These are phyloP conservation scores for Coniella vitis DNA, from an alignment of 2,329 filamentous ascomycete genomes.

Conservation along the genomic window DNA sequence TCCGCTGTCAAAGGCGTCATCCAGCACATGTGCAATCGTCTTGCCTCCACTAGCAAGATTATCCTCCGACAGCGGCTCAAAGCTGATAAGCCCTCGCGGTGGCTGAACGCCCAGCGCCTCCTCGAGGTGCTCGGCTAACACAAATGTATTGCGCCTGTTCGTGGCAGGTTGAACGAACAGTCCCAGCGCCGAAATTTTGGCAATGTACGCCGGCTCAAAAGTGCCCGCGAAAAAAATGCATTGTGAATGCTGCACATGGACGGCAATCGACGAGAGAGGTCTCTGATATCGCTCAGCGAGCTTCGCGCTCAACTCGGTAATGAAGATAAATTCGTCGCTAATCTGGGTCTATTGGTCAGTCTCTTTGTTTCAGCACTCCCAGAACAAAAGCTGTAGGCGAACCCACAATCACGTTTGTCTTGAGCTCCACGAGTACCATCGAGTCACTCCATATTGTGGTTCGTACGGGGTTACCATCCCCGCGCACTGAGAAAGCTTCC, in stretches of 20 bases:
- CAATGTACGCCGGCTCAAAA: slow-evolving; percentile 71
- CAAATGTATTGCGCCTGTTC: slow-evolving; percentile 73
- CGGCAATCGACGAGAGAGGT: slow-evolving; percentile 64
- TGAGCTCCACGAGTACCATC: slow-evolving; percentile 56
- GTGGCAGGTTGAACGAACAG: slow-evolving; percentile 62
- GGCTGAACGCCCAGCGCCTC: slow-evolving; percentile 61
- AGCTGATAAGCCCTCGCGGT: slow-evolving; percentile 66
- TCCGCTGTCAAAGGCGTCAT: slow-evolving; percentile 37
- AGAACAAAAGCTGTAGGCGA: too few species aligned
- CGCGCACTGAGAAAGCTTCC: slow-evolving; percentile 30
- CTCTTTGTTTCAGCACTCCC: not conserved
- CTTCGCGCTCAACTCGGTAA: slow-evolving; percentile 65
- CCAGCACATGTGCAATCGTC: slow-evolving; percentile 63
- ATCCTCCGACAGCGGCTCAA: slow-evolving; percentile 62
- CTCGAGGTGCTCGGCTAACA: slow-evolving; percentile 70
- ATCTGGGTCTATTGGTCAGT: slow-evolving; percentile 44
- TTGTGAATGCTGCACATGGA: slow-evolving; percentile 68
- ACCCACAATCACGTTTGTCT: slow-evolving; percentile 57
- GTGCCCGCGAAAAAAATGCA: slow-evolving; percentile 70
- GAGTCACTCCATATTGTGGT: slow-evolving; percentile 47
- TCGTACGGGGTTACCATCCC: slow-evolving; percentile 29
- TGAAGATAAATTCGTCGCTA: slow-evolving; percentile 67
- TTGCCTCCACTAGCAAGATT: slow-evolving; percentile 64
- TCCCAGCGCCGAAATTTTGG: slow-evolving; percentile 66
- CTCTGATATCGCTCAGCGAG: slow-evolving; percentile 71